Evolutionary conservation across 495 filamentous ascomycete genomes (phyloP).

Genomic region (Neurospora sp.): DNA sequence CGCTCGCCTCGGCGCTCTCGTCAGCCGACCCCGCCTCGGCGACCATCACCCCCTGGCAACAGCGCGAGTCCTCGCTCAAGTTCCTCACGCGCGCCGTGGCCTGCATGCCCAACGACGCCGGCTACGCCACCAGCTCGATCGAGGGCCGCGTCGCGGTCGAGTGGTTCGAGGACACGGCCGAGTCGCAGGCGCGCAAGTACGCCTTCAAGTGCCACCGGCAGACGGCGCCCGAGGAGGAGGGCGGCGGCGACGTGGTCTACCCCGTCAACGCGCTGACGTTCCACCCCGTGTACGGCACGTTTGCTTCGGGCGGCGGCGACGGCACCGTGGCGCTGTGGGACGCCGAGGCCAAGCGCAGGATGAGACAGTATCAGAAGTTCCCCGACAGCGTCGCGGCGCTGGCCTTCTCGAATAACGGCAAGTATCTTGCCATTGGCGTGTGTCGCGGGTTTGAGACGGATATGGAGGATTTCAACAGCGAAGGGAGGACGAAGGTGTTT

Average conservation of each 20-base stretch:
- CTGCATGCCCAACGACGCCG: conserved; percentile 94
- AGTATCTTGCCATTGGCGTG: conserved; percentile 70
- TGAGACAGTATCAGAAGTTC: conserved; percentile 81
- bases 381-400: conserved; percentile 66
- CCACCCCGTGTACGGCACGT: conserved; percentile 83
- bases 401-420: conserved; percentile 69
- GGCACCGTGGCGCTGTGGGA: conserved; percentile 95
- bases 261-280: conserved; percentile 91
- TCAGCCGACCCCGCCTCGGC: conserved; percentile 32
- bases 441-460: conserved; percentile 92
- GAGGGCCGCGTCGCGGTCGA: conserved; percentile 93
- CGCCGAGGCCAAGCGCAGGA: conserved; percentile 79
- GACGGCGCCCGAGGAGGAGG: conserved; percentile 32
- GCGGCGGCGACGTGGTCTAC: conserved; percentile 79
- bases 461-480: conserved; percentile 60
- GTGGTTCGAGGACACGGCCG: conserved; percentile 83
- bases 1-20: conserved; percentile 48
- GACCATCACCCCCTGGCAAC: conserved; percentile 68
- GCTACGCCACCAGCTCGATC: conserved; percentile 81
- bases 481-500: conserved; percentile 65
- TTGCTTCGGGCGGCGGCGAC: conserved; percentile 88
- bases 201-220: conserved; percentile 98
- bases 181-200: conserved; percentile 86
- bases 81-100: conserved; percentile 89
- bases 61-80: conserved; percentile 82